Evolutionary conservation across 2,329 filamentous ascomycete genomes (phyloP).

Genomic region (Botrytis porri): DNA sequence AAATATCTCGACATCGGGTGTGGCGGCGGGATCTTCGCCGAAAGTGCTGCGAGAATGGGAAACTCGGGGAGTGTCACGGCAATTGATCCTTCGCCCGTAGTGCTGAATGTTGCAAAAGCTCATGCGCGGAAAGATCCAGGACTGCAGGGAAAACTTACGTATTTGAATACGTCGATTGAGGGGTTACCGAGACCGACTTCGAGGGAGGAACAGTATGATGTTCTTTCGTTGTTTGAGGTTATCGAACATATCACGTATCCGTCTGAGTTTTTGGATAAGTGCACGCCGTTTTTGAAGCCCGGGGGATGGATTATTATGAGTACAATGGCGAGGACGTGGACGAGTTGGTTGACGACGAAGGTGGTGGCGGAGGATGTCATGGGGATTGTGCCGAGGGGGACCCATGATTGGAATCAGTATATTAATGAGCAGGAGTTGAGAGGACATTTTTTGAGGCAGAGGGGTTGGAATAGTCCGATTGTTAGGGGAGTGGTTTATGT

Average conservation of each 20-base stretch:
- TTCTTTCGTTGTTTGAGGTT: constrained; percentile 90
- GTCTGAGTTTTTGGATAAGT: constrained; percentile 67
- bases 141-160: constrained; percentile 62
- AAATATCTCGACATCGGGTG: constrained; percentile 90
- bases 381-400: constrained; percentile 84
- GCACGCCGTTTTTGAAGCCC: constrained; percentile 74
- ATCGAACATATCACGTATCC: constrained; percentile 86
- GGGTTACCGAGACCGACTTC: constrained; percentile 49
- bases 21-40: constrained; percentile 94
- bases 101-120: constrained; percentile 69
- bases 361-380: constrained; percentile 85
- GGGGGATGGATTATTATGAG: constrained; percentile 92
- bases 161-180: constrained; percentile 77
- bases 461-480: constrained; percentile 57
- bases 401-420: constrained; percentile 96
- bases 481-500: constrained; percentile 86
- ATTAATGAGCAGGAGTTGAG: constrained; percentile 80
- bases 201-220: constrained; percentile 58
- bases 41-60: constrained; percentile 71
- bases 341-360: constrained; percentile 89
- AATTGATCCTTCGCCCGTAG: constrained; percentile 73
- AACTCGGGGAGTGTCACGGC: constrained; percentile 64
- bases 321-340: constrained; percentile 87
- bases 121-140: constrained; percentile 74
- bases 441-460: constrained; percentile 50